Conservation (phyloP, 2,329 filamentous ascomycete species). For the Aspergillus brunneoviolaceus region DNA sequence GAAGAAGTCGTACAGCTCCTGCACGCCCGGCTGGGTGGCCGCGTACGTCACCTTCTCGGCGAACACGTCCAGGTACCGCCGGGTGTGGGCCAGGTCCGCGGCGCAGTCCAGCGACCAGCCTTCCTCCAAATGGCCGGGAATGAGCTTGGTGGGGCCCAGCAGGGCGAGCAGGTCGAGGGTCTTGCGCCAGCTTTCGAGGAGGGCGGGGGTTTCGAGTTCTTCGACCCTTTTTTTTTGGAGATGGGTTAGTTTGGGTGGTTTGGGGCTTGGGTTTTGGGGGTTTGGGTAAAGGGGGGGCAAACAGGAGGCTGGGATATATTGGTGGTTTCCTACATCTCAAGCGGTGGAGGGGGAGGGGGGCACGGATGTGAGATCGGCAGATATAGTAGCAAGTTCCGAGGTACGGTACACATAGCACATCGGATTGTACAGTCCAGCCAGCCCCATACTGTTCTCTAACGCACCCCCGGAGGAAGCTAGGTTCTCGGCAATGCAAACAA, state of each 20-base stretch:
- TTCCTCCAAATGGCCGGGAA: conserved; percentile 28
- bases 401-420: no score
- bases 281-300: no score
- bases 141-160: conserved; percentile 29
- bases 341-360: no score
- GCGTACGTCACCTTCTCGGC: conserved; percentile 29
- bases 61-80: conserved; percentile 32
- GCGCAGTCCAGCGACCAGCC: conserved; percentile 30
- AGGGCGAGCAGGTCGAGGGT: conserved; percentile 29
- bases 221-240: conserved; percentile 24
- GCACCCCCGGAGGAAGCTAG: no score
- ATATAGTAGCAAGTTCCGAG: no score
- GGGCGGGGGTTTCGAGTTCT: conserved; percentile 29
- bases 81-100: conserved; percentile 30
- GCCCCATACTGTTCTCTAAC: no score
- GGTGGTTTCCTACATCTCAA: no score
- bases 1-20: conserved; percentile 32
- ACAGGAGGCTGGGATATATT: no score
- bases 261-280: no score
- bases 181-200: conserved; percentile 27
- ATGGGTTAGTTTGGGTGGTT: not conserved
- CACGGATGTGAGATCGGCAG: no score
- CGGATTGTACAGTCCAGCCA: no score
- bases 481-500: no score
- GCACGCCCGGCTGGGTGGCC: conserved; percentile 19